Evolutionary conservation across 2,329 filamentous ascomycete species (phyloP).

Genomic region (Ceratocystis smalleyi): DNA sequence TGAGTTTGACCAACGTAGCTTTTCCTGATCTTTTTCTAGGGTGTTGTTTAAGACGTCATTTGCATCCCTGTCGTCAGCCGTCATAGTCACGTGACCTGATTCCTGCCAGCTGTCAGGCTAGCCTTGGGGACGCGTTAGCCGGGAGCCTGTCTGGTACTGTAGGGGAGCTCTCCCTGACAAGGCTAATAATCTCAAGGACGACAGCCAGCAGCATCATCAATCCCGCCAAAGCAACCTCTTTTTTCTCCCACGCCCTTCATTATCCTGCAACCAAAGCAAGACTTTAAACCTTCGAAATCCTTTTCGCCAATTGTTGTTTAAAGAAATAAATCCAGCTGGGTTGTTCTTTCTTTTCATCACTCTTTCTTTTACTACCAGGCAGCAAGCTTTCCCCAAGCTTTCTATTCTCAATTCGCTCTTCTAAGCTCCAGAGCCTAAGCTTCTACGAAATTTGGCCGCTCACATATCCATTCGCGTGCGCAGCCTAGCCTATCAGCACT

Average conservation of each 20-base stretch:
- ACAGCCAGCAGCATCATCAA: background rate
- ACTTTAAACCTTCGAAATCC: background rate
- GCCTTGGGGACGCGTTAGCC: constrained; percentile 7
- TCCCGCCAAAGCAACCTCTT: background rate
- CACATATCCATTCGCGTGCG: background rate
- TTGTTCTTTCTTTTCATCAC: background rate
- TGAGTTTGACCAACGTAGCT: background rate
- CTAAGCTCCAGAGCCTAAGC: background rate
- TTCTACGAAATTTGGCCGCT: background rate
- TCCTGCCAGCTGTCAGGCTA: background rate
- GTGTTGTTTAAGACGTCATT: background rate
- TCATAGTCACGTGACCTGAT: background rate
- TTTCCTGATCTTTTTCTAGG: too few species aligned
- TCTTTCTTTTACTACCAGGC: too few species aligned
- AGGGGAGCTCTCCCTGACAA: background rate
- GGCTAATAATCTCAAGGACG: background rate
- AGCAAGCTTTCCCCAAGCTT: background rate
- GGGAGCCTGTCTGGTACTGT: constrained; percentile 1
- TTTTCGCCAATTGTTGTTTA: background rate
- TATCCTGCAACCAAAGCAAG: background rate
- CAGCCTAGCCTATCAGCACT: constrained; percentile 23
- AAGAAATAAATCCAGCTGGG: background rate
- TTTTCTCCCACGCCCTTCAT: background rate
- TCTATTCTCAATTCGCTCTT: background rate
- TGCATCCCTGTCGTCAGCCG: background rate